Evolutionary conservation across 1,284 basidiomycete genomes (phyloP).

Genomic region (Cryptococcus hybrid): DNA sequence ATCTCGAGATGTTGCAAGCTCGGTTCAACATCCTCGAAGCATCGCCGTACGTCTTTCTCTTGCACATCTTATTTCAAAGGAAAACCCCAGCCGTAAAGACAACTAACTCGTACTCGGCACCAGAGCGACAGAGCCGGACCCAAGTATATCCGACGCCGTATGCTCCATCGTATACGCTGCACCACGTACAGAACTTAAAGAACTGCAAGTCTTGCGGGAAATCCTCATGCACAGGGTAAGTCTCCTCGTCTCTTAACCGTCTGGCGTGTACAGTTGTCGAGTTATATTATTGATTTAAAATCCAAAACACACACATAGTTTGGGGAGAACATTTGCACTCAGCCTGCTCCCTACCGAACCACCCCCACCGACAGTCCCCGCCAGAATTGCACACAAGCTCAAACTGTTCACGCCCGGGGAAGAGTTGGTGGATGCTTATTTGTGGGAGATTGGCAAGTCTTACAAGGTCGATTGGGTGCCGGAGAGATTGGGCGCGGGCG

Average conservation of each 20-base stretch:
- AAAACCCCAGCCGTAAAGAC: background rate
- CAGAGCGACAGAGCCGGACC: constrained; percentile 78
- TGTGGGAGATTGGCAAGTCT: constrained; percentile 81
- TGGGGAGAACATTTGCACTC: constrained; percentile 44
- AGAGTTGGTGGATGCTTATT: constrained; percentile 80
- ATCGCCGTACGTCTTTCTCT: constrained; percentile 25
- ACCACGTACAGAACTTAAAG: constrained; percentile 86
- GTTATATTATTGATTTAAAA: too few species aligned
- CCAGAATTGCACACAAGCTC: constrained; percentile 62
- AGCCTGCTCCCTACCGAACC: constrained; percentile 50
- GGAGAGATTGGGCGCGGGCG: constrained; percentile 14
- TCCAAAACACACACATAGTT: constrained; percentile 21
- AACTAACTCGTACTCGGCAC: background rate
- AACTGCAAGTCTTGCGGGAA: constrained; percentile 86
- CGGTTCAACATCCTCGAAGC: constrained; percentile 84
- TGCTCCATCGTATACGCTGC: constrained; percentile 84
- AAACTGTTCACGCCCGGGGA: constrained; percentile 64
- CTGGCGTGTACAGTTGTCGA: background rate
- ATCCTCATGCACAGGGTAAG: constrained; percentile 78
- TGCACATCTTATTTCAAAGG: too few species aligned
- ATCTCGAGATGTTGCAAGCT: constrained; percentile 87
- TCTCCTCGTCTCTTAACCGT: background rate
- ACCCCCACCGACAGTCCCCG: constrained; percentile 54
- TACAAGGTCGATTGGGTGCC: constrained; percentile 72
- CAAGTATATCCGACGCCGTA: constrained; percentile 68